Evolutionary conservation across 139 green algal genomes (phyloP), one percentile per base, ranked within the genome.

Genomic region (Picochlorum sp.): DNA sequence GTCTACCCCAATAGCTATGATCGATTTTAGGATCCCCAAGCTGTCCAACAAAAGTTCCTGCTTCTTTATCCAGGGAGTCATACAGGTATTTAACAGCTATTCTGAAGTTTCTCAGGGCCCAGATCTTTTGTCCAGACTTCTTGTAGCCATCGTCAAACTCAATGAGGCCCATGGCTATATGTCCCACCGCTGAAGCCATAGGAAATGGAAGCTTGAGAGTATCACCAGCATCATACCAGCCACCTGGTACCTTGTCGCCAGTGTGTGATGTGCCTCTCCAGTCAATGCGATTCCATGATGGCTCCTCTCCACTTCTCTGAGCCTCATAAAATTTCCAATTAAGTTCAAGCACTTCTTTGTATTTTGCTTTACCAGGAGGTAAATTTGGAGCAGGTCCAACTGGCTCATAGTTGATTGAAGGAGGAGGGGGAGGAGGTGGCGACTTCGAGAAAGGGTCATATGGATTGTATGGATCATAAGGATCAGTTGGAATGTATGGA

Each of bases 201-300:
- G 79, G 76, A 49, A 88, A 82, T 51, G 59, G 59, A 25, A 76
- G 50, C 63, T 86, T 88, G 50, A 88, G 33, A 43, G 76, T 59
- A 56, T 88, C 80, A 40, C 29, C 63, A 26, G 39, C 55, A 41
- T 62, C 64, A 50, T 57, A 62, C 65, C 59, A 65, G 30, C 59
- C 59, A 44, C 59, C 59, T 14, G 37, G 36, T 16, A 65, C 25
- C 14, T n/a, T 13, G 22, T 65, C 59, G 10, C 14, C 13, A 1
- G 29, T 10, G 24, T 70, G 75, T 37, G 69, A 81, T 50, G 75
- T 65, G 10, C 59, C 56, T 9, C 80, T 56, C 64, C 65, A 87
- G 7, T 49, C 13, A 18, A 87, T 58, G 2, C 68, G 67, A 57
- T 83, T 82, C 26, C 25, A 53, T 22, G 28, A 45, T 14, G 64